Evolutionary conservation across 139 green algal genomes (phyloP).

Genomic region (Volvox reticuliferus): DNA sequence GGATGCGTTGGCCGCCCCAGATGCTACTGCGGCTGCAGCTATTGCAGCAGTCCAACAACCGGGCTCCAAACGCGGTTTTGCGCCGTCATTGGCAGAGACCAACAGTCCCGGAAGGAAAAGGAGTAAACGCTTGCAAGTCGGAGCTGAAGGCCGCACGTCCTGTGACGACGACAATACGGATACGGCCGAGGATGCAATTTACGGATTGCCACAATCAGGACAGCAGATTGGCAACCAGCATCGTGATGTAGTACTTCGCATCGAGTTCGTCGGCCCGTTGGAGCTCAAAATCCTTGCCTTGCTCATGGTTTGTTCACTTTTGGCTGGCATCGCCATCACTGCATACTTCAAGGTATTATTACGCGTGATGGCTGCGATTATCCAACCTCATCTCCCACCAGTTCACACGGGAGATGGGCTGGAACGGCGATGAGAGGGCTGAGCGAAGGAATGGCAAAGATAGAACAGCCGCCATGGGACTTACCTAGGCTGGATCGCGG

Average conservation of each 20-base stretch:
- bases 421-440: too few species aligned
- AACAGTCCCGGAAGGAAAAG: background rate
- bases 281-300: background rate
- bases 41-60: background rate
- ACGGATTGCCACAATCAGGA: background rate
- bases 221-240: background rate
- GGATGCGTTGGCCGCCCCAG: too few species aligned
- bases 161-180: background rate
- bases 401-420: background rate
- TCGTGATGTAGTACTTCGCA: constrained; percentile 10
- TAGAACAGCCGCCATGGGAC: background rate
- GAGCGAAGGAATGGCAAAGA: too few species aligned
- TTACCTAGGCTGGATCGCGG: background rate
- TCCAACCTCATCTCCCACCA: background rate
- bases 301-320: background rate
- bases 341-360: background rate
- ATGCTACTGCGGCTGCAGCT: too few species aligned
- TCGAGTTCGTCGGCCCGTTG: background rate
- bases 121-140: background rate
- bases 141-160: background rate
- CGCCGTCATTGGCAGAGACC: too few species aligned
- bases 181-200: background rate
- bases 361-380: background rate
- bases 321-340: constrained; percentile 12
- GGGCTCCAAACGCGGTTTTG: background rate